These are phyloP conservation scores for Canna indica DNA, from an alignment of 176 grass and related monocot genomes.

Conservation along the genomic window DNA sequence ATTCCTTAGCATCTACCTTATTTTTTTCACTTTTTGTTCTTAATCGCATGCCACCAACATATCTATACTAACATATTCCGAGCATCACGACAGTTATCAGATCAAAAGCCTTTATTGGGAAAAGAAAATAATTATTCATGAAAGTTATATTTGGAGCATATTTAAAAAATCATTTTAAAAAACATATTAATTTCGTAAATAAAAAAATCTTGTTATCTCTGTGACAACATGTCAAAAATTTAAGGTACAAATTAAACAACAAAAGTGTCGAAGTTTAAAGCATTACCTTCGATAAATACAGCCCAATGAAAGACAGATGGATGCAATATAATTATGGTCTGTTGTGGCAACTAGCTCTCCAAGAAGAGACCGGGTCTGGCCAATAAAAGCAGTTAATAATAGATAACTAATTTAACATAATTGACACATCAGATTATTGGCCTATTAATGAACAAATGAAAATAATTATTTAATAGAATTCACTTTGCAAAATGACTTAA, in stretches of 20 bases:
- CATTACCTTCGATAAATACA: slow-evolving; percentile 81
- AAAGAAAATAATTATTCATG: too few species aligned
- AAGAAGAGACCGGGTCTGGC: slow-evolving; percentile 75
- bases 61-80: too few species aligned
- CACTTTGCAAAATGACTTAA: neutral
- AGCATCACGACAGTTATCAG: too few species aligned
- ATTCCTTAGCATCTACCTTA: too few species aligned
- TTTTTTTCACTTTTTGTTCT: too few species aligned
- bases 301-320: slow-evolving; percentile 72
- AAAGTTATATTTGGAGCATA: too few species aligned
- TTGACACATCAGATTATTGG: too few species aligned
- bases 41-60: too few species aligned
- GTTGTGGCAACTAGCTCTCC: slow-evolving; percentile 57
- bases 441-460: too few species aligned
- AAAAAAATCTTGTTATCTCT: neutral
- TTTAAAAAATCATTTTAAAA: too few species aligned
- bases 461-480: too few species aligned
- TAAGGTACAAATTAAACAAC: neutral
- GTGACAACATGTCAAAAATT: neutral
- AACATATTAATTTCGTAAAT: neutral
- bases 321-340: slow-evolving; percentile 69
- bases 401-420: slow-evolving; percentile 11
- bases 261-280: neutral
- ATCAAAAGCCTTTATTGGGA: too few species aligned
- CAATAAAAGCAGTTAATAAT: slow-evolving; percentile 27